Percentiles rank a stretch among this genome's conserved stretches.
Conservation (phyloP, 2,329 filamentous ascomycete genomes). For the Beauveria sp. region DNA sequence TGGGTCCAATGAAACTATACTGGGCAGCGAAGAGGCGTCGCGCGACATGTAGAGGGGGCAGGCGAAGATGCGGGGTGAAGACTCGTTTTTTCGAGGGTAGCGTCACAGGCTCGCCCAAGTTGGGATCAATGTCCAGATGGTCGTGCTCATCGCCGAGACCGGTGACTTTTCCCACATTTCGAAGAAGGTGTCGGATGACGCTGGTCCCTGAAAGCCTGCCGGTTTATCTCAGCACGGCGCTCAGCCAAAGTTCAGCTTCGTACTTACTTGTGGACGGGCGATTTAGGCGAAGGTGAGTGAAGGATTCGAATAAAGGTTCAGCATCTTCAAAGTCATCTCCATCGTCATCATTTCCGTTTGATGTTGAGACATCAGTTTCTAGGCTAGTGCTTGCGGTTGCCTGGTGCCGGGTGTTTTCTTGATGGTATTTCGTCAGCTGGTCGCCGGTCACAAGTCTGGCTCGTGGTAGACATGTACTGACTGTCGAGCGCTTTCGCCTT, state of each 20-base stretch:
- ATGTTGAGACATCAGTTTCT: neutral
- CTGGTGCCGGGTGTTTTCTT: neutral
- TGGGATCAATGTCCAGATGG: constrained; percentile 23
- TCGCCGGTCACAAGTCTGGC: neutral
- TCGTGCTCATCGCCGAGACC: constrained; percentile 26
- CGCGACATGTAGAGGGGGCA: constrained; percentile 44
- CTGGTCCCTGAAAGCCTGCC: constrained; percentile 28
- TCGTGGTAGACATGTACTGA: constrained; percentile 9
- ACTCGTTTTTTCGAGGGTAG: constrained; percentile 25
- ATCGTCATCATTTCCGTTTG: constrained; percentile 19
- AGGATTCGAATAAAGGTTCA: constrained; percentile 25
- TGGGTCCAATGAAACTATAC: constrained; percentile 49
- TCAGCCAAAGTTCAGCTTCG: neutral
- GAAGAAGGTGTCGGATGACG: constrained; percentile 32
- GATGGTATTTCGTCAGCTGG: neutral
- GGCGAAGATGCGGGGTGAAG: constrained; percentile 21
- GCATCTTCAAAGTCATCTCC: constrained; percentile 25
- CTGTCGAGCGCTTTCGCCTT: constrained; percentile 25
- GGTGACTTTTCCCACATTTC: constrained; percentile 27
- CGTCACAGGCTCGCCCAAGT: constrained; percentile 27
- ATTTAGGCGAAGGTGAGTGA: constrained; percentile 27
- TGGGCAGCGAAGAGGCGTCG: constrained; percentile 43
- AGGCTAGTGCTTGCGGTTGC: neutral
- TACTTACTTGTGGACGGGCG: constrained; percentile 22
- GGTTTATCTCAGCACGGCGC: neutral